Evolutionary conservation across 2,329 filamentous ascomycete species (phyloP).

Genomic region (Microsporum audouinii): DNA sequence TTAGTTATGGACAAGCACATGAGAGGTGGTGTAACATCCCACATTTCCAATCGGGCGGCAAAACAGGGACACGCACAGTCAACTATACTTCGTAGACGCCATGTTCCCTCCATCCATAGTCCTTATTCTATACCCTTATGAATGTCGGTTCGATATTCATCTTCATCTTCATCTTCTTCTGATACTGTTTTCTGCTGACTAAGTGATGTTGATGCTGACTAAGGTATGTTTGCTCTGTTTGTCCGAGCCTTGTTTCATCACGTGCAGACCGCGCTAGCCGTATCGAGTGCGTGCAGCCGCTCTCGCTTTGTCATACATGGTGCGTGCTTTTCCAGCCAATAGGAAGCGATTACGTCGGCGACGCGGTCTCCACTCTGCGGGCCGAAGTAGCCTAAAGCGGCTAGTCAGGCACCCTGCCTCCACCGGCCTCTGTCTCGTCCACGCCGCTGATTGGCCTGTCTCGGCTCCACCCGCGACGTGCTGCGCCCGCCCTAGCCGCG

Average conservation of each 20-base stretch:
- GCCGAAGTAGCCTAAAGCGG: background rate
- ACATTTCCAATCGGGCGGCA: background rate
- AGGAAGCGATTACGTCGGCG: background rate
- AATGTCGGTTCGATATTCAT: no score
- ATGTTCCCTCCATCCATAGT: no score
- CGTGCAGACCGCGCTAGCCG: background rate
- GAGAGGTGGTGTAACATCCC: background rate
- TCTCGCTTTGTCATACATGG: background rate
- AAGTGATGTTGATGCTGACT: no score
- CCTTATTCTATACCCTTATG: no score
- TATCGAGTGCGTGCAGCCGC: background rate
- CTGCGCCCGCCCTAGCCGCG: constrained; percentile 1
- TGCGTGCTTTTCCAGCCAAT: background rate
- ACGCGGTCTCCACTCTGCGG: background rate
- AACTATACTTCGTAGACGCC: background rate
- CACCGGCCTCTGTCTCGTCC: background rate
- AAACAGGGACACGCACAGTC: background rate
- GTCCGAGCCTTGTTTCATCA: background rate
- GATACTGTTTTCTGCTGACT: no score
- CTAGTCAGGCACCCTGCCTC: background rate
- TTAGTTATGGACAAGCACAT: no score
- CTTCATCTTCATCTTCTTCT: no score
- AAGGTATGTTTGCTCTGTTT: no score
- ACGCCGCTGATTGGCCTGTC: background rate
- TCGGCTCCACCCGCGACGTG: background rate